Evolutionary conservation across 163 green algal species (phyloP).

Genomic region (Volvox carteri): DNA sequence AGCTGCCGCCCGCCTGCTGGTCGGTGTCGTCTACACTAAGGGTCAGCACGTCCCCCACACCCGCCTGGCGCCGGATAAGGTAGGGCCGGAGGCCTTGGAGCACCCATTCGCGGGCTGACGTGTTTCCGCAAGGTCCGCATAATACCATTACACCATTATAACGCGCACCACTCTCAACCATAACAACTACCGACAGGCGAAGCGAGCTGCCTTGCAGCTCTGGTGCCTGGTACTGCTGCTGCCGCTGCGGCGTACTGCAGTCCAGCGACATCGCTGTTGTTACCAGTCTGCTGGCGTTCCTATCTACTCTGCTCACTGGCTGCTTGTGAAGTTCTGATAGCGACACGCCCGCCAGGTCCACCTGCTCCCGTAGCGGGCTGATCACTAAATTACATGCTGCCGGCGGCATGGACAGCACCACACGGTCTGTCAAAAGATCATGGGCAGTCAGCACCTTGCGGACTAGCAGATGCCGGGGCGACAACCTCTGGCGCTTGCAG

Average conservation of each 20-base stretch:
- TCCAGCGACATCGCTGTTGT: not conserved
- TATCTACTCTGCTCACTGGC: not conserved
- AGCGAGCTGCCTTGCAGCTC: not conserved
- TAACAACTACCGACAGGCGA: not conserved
- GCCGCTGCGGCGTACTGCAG: not conserved
- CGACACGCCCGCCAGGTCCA: too few species aligned
- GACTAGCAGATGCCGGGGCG: not conserved
- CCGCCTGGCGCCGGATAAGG: constrained; percentile 40
- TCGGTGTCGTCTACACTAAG: not conserved
- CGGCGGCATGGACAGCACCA: not conserved
- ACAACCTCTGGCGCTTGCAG: not conserved
- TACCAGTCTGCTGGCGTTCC: not conserved
- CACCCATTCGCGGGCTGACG: not conserved
- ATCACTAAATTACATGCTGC: too few species aligned
- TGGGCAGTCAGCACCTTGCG: not conserved
- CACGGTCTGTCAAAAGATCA: constrained; percentile 9
- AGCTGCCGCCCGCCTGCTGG: not conserved
- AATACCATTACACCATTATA: not conserved
- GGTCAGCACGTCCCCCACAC: constrained; percentile 28
- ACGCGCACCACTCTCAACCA: constrained; percentile 45
- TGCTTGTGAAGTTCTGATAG: not conserved
- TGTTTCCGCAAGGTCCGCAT: not conserved
- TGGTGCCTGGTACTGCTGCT: not conserved
- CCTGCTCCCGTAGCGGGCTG: not conserved
- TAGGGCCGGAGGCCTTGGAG: constrained; percentile 31